These are phyloP conservation scores for Amphichorda felina DNA, from an alignment of 2,329 filamentous ascomycete species.

Conservation along the genomic window DNA sequence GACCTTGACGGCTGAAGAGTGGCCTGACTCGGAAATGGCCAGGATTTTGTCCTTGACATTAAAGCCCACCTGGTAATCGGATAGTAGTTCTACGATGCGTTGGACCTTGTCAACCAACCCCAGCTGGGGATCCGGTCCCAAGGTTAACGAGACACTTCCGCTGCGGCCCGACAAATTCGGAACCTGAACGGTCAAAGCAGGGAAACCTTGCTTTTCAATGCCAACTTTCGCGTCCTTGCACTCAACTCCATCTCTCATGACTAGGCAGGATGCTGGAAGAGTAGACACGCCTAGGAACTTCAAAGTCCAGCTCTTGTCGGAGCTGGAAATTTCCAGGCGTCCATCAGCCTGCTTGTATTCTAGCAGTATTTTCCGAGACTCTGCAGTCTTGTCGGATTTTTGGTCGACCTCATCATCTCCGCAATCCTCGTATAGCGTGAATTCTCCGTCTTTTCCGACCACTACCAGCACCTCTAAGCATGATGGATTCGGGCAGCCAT, in stretches of 20 bases:
- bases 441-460: constrained; percentile 32
- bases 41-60: constrained; percentile 11
- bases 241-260: not conserved
- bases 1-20: constrained; percentile 8
- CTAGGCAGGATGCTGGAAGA: not conserved
- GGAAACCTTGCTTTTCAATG: not conserved
- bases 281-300: constrained; percentile 2
- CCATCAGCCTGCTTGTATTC: constrained; percentile 6
- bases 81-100: constrained; percentile 8
- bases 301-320: constrained; percentile 5
- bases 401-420: constrained; percentile 1
- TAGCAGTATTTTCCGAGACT: constrained; percentile 1
- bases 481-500: constrained; percentile 34
- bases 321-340: constrained; percentile 1
- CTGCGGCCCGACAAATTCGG: not conserved
- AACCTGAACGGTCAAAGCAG: not conserved
- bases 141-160: not conserved
- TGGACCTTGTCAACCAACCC: constrained; percentile 6
- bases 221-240: not conserved
- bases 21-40: constrained; percentile 5
- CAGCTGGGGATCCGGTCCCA: constrained; percentile 5
- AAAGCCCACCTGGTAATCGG: constrained; percentile 15
- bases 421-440: constrained; percentile 36
- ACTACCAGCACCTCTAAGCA: constrained; percentile 35
- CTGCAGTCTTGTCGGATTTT: not conserved